Evolutionary conservation across 768 basidiomycete genomes (phyloP), one percentile per base, ranked within the genome.

Genomic region (Cubamyces lactineus): DNA sequence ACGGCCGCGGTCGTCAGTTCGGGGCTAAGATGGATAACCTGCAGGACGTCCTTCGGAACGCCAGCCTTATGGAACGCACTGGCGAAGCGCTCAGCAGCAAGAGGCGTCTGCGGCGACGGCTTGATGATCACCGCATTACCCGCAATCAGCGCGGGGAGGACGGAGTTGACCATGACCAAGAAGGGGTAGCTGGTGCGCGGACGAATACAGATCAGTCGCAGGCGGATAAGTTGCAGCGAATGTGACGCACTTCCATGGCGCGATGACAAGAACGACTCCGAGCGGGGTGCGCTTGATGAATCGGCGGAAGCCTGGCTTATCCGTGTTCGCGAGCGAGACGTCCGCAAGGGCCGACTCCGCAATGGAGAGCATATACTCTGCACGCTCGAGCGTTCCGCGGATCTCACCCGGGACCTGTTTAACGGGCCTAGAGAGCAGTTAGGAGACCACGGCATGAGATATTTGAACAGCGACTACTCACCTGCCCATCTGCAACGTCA

Each of bases 81-180:
- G 1, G 84, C 82, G 65, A 98, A 84, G 4, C 92, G 84, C 71
- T 97, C 94, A 3, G 91, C 95, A 0, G 88, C 86, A 47, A 94
- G 78, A 5, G 97, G 96, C 0, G 96, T 98, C 71, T 99, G 97
- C 0, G 97, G 97, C 1, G 95, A 96, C 0, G 97, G 96, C 73
- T 98, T 99, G 71, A 98, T 79, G 47, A 99, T 73, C 12, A 98
- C 91, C 0, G 92, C 76, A 72, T 99, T 98, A 30, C 97, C 92
- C 5, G 96, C 86, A 28, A 98, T 79, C 65, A 99, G 79, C 0
- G 94, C 92, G 1, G 97, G 97, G 23, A 99, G 82, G 53, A 98
- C 86, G 3, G 92, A 87, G 75, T 99, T 99, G 74, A 98, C 83
- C 40, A 92, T 86, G 39, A 88, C 88, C 34, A 98, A 86, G 76